Conservation (phyloP, 768 basidiomycete genomes). For the Agaricus blazei region DNA sequence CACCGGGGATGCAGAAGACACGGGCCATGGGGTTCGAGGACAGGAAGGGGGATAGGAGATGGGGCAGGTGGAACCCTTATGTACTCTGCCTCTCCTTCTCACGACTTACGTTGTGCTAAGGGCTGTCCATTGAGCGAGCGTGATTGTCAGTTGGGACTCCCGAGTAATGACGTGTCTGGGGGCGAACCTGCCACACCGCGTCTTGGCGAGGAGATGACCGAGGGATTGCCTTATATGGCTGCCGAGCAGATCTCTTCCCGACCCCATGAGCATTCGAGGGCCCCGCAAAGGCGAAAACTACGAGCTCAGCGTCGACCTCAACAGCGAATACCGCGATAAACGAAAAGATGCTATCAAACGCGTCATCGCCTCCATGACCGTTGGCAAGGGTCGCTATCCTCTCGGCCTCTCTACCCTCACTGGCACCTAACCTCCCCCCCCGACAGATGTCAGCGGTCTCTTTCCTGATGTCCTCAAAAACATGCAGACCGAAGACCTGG, state of each 20-base stretch:
- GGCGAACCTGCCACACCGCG: too few species aligned
- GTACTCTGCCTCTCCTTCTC: not conserved
- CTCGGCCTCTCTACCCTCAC: not conserved
- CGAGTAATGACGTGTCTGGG: too few species aligned
- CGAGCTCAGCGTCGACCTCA: slow-evolving; percentile 94
- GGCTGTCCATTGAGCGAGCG: not conserved
- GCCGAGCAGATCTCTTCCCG: not conserved
- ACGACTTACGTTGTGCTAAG: slow-evolving; percentile 1
- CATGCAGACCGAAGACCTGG: slow-evolving; percentile 99
- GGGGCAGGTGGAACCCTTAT: not conserved
- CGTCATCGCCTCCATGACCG: slow-evolving; percentile 97
- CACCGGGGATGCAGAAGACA: slow-evolving; percentile 56
- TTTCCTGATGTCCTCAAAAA: slow-evolving; percentile 99
- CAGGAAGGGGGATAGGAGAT: not conserved
- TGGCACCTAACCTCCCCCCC: not conserved
- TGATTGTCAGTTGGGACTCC: too few species aligned
- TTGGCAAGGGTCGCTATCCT: slow-evolving; percentile 78
- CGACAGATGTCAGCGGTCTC: slow-evolving; percentile 82
- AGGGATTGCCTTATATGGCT: not conserved
- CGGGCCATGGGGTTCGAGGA: slow-evolving; percentile 25
- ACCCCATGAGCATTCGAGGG: slow-evolving; percentile 48
- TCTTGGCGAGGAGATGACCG: too few species aligned
- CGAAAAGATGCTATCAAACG: slow-evolving; percentile 98
- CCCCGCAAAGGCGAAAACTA: slow-evolving; percentile 89
- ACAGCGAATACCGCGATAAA: slow-evolving; percentile 93